Base-by-base conservation (phyloP, 1,284 basidiomycete species). In the Ganoderma sp. region DNA sequence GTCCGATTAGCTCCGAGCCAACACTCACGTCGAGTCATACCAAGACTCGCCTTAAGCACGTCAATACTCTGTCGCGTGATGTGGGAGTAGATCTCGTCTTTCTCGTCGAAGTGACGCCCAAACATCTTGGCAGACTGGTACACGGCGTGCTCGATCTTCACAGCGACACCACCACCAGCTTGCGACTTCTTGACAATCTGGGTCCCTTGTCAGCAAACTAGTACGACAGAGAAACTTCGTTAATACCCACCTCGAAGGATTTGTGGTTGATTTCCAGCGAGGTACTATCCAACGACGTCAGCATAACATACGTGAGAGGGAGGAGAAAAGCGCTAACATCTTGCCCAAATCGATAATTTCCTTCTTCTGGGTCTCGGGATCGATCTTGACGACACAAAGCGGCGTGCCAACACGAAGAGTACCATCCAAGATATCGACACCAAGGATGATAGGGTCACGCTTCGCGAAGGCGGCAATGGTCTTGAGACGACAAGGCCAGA, bases 81-180 rank as follows among this genome's bases (percentile, higher is more conserved):
- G 71, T 94, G 92, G 69, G 95, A 97, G 65, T 97, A 86, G 52
- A 99, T 80, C 75, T 98, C 96, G 79, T 99, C 97, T 80, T 96
- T 95, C 64, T 99, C 97, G 78, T 98, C 96, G 78, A 99, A 98
- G 80, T 96, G 94, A 67, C 93, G 88, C 8, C 96, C 96, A 77
- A 93, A 98, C 87, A 96, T 94, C 83, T 97, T 97, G 17, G 96
- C 91, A 48, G 94, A 93, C 81, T 99, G 95, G 81, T 99, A 97
- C 5, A 96, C 92, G 1, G 96, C 96, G 78, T 98, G 94, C 80
- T 99, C 98, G 72, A 99, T 98, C 86, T 99, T 99, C 78, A 99
- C 95, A 0, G 98, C 98, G 22, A 99, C 97, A 80, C 97, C 97
- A 69, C 88, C 97, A 77, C 96, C 97, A 34, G 95, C 91, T 79